Evolutionary conservation across 805 yeast species (phyloP), one percentile per base, ranked within the genome.

Genomic region (Starmerella sp.): DNA sequence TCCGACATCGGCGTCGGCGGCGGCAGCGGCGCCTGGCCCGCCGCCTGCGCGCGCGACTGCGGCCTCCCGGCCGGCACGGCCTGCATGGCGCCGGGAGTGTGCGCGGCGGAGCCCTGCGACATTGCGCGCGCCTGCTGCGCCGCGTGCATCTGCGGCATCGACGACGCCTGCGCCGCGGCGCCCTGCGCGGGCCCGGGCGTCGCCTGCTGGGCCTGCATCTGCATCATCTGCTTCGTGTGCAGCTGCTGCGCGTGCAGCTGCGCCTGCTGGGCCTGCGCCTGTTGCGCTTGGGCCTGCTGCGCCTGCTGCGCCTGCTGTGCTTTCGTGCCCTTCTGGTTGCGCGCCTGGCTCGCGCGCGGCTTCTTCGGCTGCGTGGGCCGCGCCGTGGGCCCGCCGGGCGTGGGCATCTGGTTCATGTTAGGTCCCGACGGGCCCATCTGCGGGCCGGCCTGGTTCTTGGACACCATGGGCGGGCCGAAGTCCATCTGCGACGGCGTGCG

Each of bases 21-120:
- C n/a, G 49, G n/a, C 38, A 17, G 31, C 4, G 49, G 34, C 30
- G 39, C 17, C 30, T 6, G 35, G 34, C 28, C 29, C 4, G 17
- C 17, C 5, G 29, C 28, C 9, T 38, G 52, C n/a, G 15, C 48
- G 22, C 34, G 35, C 15, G 35, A 44, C 47, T 32, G 52, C 42
- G 48, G 55, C 15, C 47, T 17, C 39, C 49, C 49, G 8, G 47
- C 36, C 28, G 11, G 30, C 47, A 43, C 30, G 49, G 49, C 49
- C 39, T 46, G 49, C 49, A 46, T 34, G 49, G 49, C 31, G n/a
- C 39, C 39, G 13, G 49, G 49, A 17, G 39, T 32, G 38, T 46
- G 29, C 17, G 49, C 37, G 6, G 49, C 37, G 6, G 39, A 4
- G 22, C 15, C 39, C 9, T n/a, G 49, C 6, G 49, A 22, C 49